Evolutionary conservation across 2,329 filamentous ascomycete genomes (phyloP).

Genomic region (Cylindrodendrum hubeiense): DNA sequence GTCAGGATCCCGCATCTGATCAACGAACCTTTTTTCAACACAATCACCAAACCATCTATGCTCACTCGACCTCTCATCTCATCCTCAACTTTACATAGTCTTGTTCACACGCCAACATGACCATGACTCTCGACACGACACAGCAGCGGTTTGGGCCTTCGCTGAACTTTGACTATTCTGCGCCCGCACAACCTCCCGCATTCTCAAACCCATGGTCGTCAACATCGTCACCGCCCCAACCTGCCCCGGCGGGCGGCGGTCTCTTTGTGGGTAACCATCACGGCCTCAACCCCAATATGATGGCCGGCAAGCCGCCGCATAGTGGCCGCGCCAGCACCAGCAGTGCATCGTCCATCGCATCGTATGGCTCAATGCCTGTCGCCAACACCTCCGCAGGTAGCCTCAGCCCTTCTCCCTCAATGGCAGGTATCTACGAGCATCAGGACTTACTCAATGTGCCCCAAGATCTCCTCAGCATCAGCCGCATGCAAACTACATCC

Average conservation of each 20-base stretch:
- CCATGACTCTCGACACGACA: constrained; percentile 93
- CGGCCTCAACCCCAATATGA: constrained; percentile 68
- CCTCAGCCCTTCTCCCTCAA: constrained; percentile 64
- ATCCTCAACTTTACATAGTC: constrained; percentile 30
- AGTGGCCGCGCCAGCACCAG: constrained; percentile 69
- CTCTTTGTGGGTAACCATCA: constrained; percentile 73
- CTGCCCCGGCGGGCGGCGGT: constrained; percentile 67
- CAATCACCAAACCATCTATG: constrained; percentile 40
- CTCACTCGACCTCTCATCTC: constrained; percentile 36
- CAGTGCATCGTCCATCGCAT: constrained; percentile 72
- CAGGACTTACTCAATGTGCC: constrained; percentile 73
- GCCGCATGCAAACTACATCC: constrained; percentile 71
- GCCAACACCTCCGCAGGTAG: constrained; percentile 80
- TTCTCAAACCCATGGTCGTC: constrained; percentile 93
- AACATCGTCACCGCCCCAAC: constrained; percentile 58
- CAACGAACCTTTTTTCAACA: constrained; percentile 55
- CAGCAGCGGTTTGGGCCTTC: constrained; percentile 82
- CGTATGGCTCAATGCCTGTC: constrained; percentile 79
- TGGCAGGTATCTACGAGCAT: constrained; percentile 60
- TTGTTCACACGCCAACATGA: constrained; percentile 71
- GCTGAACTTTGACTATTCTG: constrained; percentile 82
- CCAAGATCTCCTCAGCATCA: constrained; percentile 80
- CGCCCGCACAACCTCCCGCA: constrained; percentile 69
- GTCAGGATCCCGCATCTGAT: constrained; percentile 65
- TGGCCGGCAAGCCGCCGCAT: constrained; percentile 57